Evolutionary conservation across 2,329 filamentous ascomycete genomes (phyloP).

Genomic region (Chaetomiaceae sp.): DNA sequence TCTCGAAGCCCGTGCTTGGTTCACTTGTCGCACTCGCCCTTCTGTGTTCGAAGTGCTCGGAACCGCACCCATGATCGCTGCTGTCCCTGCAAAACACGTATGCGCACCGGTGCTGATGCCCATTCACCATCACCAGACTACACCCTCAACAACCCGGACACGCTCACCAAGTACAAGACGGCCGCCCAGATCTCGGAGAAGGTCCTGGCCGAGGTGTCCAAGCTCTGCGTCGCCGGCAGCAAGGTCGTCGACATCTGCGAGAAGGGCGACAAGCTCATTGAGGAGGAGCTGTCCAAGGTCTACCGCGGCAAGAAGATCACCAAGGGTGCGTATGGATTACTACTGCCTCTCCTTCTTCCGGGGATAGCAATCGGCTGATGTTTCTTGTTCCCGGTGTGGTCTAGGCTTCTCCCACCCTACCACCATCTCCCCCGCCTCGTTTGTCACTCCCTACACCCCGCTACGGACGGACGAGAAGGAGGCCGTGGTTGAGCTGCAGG

Average conservation of each 20-base stretch:
- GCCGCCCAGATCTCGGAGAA: conserved; percentile 93
- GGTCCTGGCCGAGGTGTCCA: conserved; percentile 78
- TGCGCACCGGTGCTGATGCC: conserved; percentile 11
- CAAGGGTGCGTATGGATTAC: conserved; percentile 64
- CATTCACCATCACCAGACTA: conserved; percentile 72
- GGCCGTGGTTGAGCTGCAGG: conserved; percentile 71
- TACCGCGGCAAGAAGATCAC: conserved; percentile 96
- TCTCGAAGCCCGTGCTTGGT: no score
- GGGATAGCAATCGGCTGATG: conserved; percentile 1
- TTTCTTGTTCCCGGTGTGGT: background rate
- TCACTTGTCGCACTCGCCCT: no score
- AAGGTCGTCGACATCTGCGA: conserved; percentile 94
- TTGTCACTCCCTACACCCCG: conserved; percentile 95
- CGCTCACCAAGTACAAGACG: conserved; percentile 98
- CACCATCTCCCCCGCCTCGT: conserved; percentile 88
- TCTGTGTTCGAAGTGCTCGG: no score
- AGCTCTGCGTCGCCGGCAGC: conserved; percentile 70
- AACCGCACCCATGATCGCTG: no score
- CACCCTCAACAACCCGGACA: conserved; percentile 84
- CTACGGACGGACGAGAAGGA: conserved; percentile 81
- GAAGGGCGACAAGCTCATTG: conserved; percentile 89
- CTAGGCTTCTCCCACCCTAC: conserved; percentile 86
- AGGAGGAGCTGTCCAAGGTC: conserved; percentile 90
- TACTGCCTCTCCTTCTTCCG: conserved; percentile 3
- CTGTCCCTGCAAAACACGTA: no score